phyloP scores from a whole-genome alignment of 345 rosid genomes.

The Crucihimalaya himalaica region DNA sequence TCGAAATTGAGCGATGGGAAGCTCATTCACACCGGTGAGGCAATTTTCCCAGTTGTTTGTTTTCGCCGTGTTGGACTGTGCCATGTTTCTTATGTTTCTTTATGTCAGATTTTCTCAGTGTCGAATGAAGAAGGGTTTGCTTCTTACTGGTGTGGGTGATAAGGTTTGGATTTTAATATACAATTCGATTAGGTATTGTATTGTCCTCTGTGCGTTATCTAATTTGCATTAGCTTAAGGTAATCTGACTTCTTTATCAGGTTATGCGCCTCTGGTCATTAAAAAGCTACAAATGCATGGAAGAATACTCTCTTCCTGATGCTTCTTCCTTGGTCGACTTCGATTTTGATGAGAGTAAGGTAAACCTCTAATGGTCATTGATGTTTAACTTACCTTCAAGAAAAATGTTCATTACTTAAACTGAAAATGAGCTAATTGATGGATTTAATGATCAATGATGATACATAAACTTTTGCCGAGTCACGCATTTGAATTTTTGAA shows the following conservation, averaged over 20 bases:
- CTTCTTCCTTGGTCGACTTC: slow-evolving; percentile 64
- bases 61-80: neutral
- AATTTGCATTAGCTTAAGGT: neutral
- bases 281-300: slow-evolving; percentile 64
- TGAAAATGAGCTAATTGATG: neutral
- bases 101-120: slow-evolving; percentile 73
- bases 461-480: neutral
- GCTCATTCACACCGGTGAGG: slow-evolving; percentile 72
- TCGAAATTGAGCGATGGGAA: slow-evolving; percentile 73
- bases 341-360: slow-evolving; percentile 99
- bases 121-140: slow-evolving; percentile 77
- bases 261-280: slow-evolving; percentile 89
- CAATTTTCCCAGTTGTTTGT: neutral
- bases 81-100: slow-evolving; percentile 18
- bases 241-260: slow-evolving; percentile 48
- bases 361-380: slow-evolving; percentile 9
- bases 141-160: slow-evolving; percentile 94
- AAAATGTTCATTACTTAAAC: neutral
- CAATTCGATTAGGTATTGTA: neutral
- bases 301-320: slow-evolving; percentile 68
- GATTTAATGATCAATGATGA: neutral
- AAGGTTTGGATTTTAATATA: slow-evolving; percentile 47
- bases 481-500: neutral
- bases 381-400: slow-evolving; percentile 4
- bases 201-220: neutral